Evolutionary conservation across 73 alveolate species (phyloP), one percentile per base, ranked within the genome.

Genomic region (Paramecium sexaurelia): DNA sequence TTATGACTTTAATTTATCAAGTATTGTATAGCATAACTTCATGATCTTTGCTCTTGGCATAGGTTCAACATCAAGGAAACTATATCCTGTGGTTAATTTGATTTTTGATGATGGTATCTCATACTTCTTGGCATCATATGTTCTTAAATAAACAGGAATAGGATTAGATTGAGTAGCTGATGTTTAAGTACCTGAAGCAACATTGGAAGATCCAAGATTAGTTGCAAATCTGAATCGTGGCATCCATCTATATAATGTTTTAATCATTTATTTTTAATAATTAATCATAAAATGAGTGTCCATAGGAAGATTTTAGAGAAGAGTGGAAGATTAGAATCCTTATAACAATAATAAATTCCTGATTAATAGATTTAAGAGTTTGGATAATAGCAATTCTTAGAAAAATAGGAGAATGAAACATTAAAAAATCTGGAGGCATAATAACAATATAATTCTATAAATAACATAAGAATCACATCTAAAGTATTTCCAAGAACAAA

Each of bases 21-120:
- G 55, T 37, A 88, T 51, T 8, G 69, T 66, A 36, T 88, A 88
- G 55, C 94, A 68, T 39, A 88, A 37, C 33, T 88, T 88, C 94
- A 88, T 88, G 5, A 88, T 88, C 73, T 69, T 88, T 7, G 94
- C 89, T 68, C 94, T 75, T 19, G 94, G 94, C 94, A 88, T 88
- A 13, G 94, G 94, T 29, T 88, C 94, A 88, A 88, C 94, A 43
- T 88, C 94, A 41, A 88, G 91, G 27, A 88, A 88, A 24, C 67
- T 37, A 27, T 68, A 88, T n/a, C 94, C 94, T 26, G 94, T 88
- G 22, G 94, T 43, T 17, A 68, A 66, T 88, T 88, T 51, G 10
- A 51, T 51, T 51, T 51, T 51, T 0, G 67, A 51, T 57, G 93
- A 88, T 24, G 94, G 94, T 32, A 88, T 91, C 66, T 88, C 94